Percentiles rank a stretch among this genome's conserved stretches.
These are phyloP conservation scores for Trypanosoma avium DNA, from an alignment of 208 protist species.

Conservation along the genomic window DNA sequence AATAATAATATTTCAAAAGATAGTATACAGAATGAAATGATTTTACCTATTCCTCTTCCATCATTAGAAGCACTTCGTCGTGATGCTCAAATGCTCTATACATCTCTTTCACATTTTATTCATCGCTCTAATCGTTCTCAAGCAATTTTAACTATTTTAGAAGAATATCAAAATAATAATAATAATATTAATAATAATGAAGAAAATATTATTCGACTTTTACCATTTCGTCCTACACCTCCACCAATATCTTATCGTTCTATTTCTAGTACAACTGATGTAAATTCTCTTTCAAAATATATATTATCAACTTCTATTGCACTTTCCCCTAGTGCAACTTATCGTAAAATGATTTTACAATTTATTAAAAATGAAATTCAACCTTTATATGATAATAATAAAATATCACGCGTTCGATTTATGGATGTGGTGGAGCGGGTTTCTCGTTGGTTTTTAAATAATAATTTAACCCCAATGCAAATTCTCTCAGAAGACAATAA, in stretches of 20 bases:
- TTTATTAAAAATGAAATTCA: slow-evolving; percentile 40
- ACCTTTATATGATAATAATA: slow-evolving; percentile 28
- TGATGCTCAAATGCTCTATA: neutral
- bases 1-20: too few species aligned
- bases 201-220: too few species aligned
- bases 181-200: too few species aligned
- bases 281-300: neutral
- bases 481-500: slow-evolving; percentile 12
- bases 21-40: neutral
- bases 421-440: slow-evolving; percentile 29
- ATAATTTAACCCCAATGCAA: neutral
- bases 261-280: too few species aligned
- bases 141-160: too few species aligned
- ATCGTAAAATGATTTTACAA: slow-evolving; percentile 26
- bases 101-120: neutral
- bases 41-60: neutral
- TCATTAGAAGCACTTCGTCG: neutral
- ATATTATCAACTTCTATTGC: too few species aligned
- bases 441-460: slow-evolving; percentile 19
- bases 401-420: slow-evolving; percentile 28
- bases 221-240: too few species aligned
- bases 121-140: neutral
- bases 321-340: neutral
- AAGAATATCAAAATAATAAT: too few species aligned
- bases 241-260: too few species aligned